Percentiles rank a stretch among this genome's conserved stretches.
These are phyloP conservation scores for Hypoxylon sp. DNA, from an alignment of 2,329 filamentous ascomycete species.

Conservation along the genomic window DNA sequence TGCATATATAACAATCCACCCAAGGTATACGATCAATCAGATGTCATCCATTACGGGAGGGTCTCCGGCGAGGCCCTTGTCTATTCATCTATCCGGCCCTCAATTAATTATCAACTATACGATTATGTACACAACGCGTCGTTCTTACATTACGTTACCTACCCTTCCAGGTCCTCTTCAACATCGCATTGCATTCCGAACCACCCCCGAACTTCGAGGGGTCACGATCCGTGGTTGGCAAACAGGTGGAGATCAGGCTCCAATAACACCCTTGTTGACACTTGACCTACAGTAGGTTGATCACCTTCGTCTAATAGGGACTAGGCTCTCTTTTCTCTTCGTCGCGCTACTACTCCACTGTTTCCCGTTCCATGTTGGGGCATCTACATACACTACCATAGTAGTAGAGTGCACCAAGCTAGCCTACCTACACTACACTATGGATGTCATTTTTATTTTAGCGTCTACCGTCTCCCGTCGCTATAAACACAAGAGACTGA, in stretches of 20 bases:
- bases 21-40: slow-evolving; percentile 17
- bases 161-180: slow-evolving; percentile 11
- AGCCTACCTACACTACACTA: background rate
- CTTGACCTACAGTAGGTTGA: slow-evolving; percentile 22
- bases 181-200: slow-evolving; percentile 46
- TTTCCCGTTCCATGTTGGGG: slow-evolving; percentile 37
- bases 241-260: slow-evolving; percentile 38
- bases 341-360: slow-evolving; percentile 31
- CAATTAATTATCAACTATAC: background rate
- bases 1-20: slow-evolving; percentile 10
- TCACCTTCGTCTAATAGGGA: slow-evolving; percentile 7
- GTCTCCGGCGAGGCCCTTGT: slow-evolving; percentile 3
- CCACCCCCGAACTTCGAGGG: slow-evolving; percentile 38
- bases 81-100: slow-evolving; percentile 8
- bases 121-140: slow-evolving; percentile 16
- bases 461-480: slow-evolving; percentile 29
- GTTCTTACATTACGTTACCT: slow-evolving; percentile 19
- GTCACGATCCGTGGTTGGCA: slow-evolving; percentile 40
- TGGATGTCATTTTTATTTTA: slow-evolving; percentile 18
- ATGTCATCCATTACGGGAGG: slow-evolving; percentile 11
- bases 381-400: no score
- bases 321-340: slow-evolving; percentile 15
- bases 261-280: slow-evolving; percentile 26
- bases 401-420: slow-evolving; percentile 1
- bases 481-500: slow-evolving; percentile 17